Base-by-base conservation (phyloP, 345 rosid species). In the Triadica sebifera region DNA sequence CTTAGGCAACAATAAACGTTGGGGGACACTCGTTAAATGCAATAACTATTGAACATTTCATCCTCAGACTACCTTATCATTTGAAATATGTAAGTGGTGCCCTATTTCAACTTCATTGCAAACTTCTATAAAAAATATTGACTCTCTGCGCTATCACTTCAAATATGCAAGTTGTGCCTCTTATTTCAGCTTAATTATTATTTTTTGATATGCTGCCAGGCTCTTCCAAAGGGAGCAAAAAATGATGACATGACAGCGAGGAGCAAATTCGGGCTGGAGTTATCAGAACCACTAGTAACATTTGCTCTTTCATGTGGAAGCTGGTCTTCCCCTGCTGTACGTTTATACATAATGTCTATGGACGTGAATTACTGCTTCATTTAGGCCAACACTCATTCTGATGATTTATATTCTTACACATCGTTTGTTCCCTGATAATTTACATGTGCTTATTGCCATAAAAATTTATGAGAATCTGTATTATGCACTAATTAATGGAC, bases 251-350 rank as follows among this genome's bases (percentile, higher is more conserved):
- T 82, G 87, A 84, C 84, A 58, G 91, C 77, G 11, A 86, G 96
- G 77, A 84, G 83, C 71, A 80, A 72, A 56, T 91, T 86, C 45
- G 96, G 91, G 3, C 74, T 90, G 90, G 94, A 91, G 81, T 78
- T 90, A 63, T 90, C 94, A 29, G 92, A 93, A 84, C 97, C 94
- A 0, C 76, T 89, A 80, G 94, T 91, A 61, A 88, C 97, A 63
- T 91, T 93, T 74, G 93, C 90, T 59, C 98, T 90, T 57, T 86
- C 93, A 45, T 93, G 96, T 70, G 97, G 97, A 82, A 93, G 97
- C 84, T 87, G 97, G 97, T 93, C 97, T 80, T 93, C 97, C 58
- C 98, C 98, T 61, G 89, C 97, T 67, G 96, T 93, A 90, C 87
- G 97, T 86, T 57, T 1, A 59, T 34, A 20, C 58, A 63, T 51